Evolutionary conservation across 2,329 filamentous ascomycete species (phyloP), one percentile per base, ranked within the genome.

Genomic region (Nemania sp.): DNA sequence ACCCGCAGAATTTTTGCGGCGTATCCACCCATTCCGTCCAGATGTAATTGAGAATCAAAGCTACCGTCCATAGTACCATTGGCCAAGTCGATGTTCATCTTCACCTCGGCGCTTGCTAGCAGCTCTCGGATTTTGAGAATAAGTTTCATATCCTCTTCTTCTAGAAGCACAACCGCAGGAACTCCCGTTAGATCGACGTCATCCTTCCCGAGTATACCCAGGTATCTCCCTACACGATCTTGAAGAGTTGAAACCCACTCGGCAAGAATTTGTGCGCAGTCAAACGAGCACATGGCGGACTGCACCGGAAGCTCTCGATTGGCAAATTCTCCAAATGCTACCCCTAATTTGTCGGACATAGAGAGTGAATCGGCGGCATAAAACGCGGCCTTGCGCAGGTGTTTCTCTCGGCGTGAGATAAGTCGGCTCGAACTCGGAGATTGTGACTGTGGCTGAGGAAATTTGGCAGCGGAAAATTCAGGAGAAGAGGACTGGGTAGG

Each of bases 231-330:
- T n/a, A 98, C 92, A 8, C 96, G 91, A 76, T 98, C 94, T 79
- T 99, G 96, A 3, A 98, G 88, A 1, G 94, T 96, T 5, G 93
- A 92, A 47, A 96, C 88, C 95, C 95, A 99, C 80, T 98, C 95
- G 0, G 93, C 93, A 35, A 99, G 87, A 1, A 98, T 93, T 77
- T 98, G 94, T 2, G 93, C 92, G 76, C 95, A 98, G 77, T 98
- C 95, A 75, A 97, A 97, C 5, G 92, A 90, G 79, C 95, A 98
- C 85, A 98, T 90, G 0, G 94, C 93, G 15, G 93, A 94, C 77
- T 97, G 95, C 45, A 97, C 88, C 0, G 96, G 94, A 13, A 98
- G 85, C 77, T 98, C 94, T 52, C 93, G 87, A 61, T 92, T 94
- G 0, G 90, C 91, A 69, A 93, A 90, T 70, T 97, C 94, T 7